Base-by-base conservation (phyloP, 2,329 filamentous ascomycete species). In the Berkeleyomyces basicola region DNA sequence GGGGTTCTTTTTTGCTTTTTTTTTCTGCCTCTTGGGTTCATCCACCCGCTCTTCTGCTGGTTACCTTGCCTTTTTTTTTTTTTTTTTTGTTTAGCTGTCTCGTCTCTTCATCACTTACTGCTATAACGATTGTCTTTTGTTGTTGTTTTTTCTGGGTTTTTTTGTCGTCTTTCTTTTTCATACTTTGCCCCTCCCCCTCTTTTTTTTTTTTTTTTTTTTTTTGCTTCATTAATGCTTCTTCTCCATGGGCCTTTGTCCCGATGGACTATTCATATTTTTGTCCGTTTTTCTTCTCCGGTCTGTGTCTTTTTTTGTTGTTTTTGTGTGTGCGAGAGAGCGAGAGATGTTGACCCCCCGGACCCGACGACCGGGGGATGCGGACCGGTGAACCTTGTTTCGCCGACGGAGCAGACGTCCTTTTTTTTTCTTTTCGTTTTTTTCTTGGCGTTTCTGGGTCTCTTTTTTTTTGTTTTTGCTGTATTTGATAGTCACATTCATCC, bases 1-100 rank as follows among this genome's bases (percentile, higher is more conserved):
- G 51, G 51, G 36, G 64, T 67, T 68, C 67, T 67, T 67, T 67
- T 65, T 39, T 53, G 40, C 57, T 65, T 66, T 66, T 65, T 64
- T 67, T 65, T 65, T 61, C 11, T 57, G 31, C 23, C 39, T 61
- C 55, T 7, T 5, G 40, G 53, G 49, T 31, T 62, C 49, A 58
- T 61, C 16, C 37, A 49, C n/a, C 23, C 23, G 23, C 1, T 23
- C 23, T 23, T 23, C 23, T 23, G 23, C 23, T 23, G 23, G 1
- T 23, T 23, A 23, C 55, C 43, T 58, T 36, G 39, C 7, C 37
- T 40, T 55, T 55, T 55, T 62, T 44, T 69, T 67, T 70, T 68
- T 68, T 68, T 40, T 59, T 61, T 42, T 23, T 55, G 44, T 40
- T 63, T 49, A 47, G 42, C 44, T 40, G 40, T 42, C 7, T 43